Conservation (phyloP, 257 asterid genomes). For the Primulina eburnea region DNA sequence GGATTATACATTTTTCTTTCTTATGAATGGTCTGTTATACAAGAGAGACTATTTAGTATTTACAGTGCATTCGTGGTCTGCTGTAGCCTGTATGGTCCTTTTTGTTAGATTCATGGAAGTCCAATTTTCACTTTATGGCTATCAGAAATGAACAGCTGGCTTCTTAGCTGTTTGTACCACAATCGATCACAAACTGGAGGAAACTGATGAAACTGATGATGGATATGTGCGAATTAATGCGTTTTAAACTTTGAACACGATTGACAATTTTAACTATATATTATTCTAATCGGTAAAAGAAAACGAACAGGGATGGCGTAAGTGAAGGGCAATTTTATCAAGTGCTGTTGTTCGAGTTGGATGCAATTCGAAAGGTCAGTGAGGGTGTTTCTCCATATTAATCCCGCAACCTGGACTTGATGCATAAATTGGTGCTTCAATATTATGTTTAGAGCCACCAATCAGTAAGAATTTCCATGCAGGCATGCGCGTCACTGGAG, state of each 20-base stretch:
- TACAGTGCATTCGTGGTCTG: too few relatives aligned
- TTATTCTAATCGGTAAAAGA: slow-evolving; percentile 19
- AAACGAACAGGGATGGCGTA: slow-evolving; percentile 77
- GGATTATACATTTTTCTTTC: too few relatives aligned
- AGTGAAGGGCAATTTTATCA: slow-evolving; percentile 98
- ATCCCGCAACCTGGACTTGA: background rate
- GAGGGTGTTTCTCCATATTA: too few relatives aligned
- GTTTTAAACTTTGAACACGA: background rate
- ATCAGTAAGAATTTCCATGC: slow-evolving; percentile 17
- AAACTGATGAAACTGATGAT: too few relatives aligned
- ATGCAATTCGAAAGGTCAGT: slow-evolving; percentile 86
- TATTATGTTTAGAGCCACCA: background rate
- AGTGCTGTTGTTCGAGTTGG: slow-evolving; percentile 85
- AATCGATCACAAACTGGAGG: background rate
- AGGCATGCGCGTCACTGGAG: slow-evolving; percentile 98
- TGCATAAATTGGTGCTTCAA: background rate
- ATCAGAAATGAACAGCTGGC: background rate
- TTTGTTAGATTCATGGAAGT: too few relatives aligned
- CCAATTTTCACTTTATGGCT: too few relatives aligned
- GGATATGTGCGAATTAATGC: background rate
- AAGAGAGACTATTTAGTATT: too few relatives aligned
- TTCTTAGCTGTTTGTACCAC: background rate
- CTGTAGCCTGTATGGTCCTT: too few relatives aligned
- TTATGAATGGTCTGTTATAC: background rate
- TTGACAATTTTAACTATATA: background rate